Evolutionary conservation across 2,329 filamentous ascomycete genomes (phyloP).

Genomic region (Ceratocystis papillata): DNA sequence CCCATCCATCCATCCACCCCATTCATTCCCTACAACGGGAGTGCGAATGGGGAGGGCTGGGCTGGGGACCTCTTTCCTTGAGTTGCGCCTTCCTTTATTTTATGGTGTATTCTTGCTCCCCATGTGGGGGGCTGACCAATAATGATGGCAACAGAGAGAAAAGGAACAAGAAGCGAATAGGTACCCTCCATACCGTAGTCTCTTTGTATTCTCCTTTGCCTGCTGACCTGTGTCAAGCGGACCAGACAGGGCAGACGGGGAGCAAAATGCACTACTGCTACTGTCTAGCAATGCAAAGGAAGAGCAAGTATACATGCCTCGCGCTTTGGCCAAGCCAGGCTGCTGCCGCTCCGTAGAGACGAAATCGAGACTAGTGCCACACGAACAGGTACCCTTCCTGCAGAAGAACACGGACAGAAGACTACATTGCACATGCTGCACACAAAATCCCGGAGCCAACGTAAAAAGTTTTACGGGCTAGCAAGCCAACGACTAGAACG

Average conservation of each 20-base stretch:
- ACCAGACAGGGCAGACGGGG: not conserved
- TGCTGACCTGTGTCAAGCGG: not conserved
- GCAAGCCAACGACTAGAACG: not conserved
- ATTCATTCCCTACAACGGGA: not conserved
- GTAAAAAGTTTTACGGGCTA: not conserved
- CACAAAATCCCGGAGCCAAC: not conserved
- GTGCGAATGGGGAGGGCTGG: not conserved
- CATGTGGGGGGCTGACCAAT: too few relatives aligned
- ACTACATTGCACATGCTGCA: not conserved
- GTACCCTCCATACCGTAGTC: not conserved
- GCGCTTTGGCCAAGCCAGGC: conserved; percentile 4
- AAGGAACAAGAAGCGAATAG: not conserved
- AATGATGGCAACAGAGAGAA: not conserved
- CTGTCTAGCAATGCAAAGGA: not conserved
- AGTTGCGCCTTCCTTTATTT: conserved; percentile 4
- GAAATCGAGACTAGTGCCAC: not conserved
- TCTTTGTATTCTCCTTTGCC: not conserved
- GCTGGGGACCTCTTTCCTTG: not conserved
- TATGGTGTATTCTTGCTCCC: not conserved
- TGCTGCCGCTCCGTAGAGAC: conserved; percentile 3
- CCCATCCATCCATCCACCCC: not conserved
- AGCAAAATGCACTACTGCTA: not conserved
- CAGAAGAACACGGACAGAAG: not conserved
- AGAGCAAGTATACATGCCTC: not conserved
- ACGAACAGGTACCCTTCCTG: conserved; percentile 8